Base-by-base conservation (phyloP, 2,329 filamentous ascomycete species). In the Claviceps paspali region DNA sequence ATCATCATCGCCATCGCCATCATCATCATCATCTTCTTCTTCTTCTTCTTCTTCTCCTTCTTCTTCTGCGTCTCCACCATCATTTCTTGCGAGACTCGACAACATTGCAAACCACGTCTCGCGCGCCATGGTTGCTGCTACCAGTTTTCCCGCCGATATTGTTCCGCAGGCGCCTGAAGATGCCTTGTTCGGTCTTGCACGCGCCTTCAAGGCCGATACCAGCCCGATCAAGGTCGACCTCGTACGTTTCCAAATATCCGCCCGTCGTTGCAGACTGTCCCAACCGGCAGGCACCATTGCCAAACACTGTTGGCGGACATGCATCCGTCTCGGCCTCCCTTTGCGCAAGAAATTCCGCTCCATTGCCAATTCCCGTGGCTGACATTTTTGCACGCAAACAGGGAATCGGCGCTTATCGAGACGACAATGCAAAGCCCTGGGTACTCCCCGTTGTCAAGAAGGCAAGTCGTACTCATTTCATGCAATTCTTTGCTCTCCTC, bases 391-490 rank as follows among this genome's bases (percentile, higher is more conserved):
- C 32, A 11, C 31, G 19, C 18, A 27, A 32, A 33, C 41, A 75
- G 72, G 75, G 75, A 41, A 77, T 96, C 64, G 91, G 91, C 49
- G 91, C 91, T 41, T 98, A 98, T 64, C 74, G 91, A 56, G 91
- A 94, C 54, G 71, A 96, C 64, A 81, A 87, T 55, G 88, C 86
- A 43, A 96, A 96, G 67, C 91, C 91, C 3, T 98, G 91, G 91
- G 78, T 98, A 43, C 64, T 98, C 45, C 88, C 91, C 15, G 88
- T 96, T 2, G 88, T 96, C 43, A 92, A 85, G 65, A 92, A 93
- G 82, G 88, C 93, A 65, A 38, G 48, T 37, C 26, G 6, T 22
- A 11, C 7, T 28, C 9, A 8, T 39, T 15, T 37, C 8, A 6
- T 6, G 10, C 2, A 8, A 12, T 19, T 5, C 15, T 29, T 22